Evolutionary conservation across 2,329 filamentous ascomycete genomes (phyloP).

Genomic region (Claviceps fusiformis): DNA sequence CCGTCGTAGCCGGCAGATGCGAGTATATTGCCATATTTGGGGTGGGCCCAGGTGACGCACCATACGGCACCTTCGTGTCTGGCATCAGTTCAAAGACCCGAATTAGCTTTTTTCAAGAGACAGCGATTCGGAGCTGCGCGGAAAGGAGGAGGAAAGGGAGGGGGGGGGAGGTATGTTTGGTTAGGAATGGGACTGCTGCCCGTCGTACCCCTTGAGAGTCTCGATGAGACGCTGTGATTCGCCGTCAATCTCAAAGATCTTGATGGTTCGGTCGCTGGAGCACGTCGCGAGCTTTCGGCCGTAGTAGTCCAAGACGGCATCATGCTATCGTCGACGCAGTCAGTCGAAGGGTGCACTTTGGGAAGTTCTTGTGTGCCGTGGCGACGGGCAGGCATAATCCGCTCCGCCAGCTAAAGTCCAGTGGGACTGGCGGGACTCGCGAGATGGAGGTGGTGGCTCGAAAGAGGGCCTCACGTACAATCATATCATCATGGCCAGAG

Average conservation of each 20-base stretch:
- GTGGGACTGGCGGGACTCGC: background rate
- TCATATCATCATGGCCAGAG: conserved; percentile 87
- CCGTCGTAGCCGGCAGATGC: conserved; percentile 93
- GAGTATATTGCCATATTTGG: conserved; percentile 96
- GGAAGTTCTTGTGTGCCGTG: background rate
- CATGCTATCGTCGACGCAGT: conserved; percentile 48
- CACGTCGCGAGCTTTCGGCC: conserved; percentile 91
- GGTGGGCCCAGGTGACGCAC: conserved; percentile 96
- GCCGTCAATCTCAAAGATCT: conserved; percentile 96
- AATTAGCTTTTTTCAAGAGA: conserved; percentile 6
- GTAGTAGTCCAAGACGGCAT: conserved; percentile 98
- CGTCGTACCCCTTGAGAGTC: conserved; percentile 74
- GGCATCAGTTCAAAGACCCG: conserved; percentile 1
- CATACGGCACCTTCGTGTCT: conserved; percentile 96
- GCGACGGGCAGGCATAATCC: background rate
- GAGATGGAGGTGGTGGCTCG: too few relatives aligned
- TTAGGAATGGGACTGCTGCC: conserved; percentile 13
- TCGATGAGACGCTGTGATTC: conserved; percentile 81
- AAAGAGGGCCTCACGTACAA: conserved; percentile 51
- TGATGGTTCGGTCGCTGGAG: conserved; percentile 96
- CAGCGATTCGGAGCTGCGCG: background rate
- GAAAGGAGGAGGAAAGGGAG: background rate
- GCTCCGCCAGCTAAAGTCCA: background rate
- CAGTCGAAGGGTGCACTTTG: background rate
- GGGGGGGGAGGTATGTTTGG: too few relatives aligned